These are phyloP conservation scores for Leucogyrophana mollusca DNA, from an alignment of 768 basidiomycete species.

Conservation along the genomic window DNA sequence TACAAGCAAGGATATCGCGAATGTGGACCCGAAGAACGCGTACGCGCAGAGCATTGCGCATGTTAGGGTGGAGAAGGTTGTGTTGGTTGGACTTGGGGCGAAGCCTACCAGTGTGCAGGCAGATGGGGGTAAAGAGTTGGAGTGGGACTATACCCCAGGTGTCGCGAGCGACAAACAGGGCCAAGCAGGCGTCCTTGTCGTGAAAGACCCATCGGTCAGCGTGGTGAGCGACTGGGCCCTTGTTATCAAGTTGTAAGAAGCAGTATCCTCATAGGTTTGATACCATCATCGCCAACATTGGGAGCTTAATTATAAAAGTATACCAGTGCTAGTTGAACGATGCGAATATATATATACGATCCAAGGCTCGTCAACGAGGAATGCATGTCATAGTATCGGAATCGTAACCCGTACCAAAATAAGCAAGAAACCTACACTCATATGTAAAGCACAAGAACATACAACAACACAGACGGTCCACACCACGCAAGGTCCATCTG, in stretches of 20 bases:
- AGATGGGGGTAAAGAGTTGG: conserved; percentile 42
- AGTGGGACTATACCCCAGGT: conserved; percentile 70
- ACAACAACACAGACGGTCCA: not conserved
- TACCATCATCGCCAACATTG: not conserved
- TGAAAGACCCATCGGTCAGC: conserved; percentile 71
- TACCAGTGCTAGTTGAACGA: too few species aligned
- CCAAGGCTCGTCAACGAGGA: too few species aligned
- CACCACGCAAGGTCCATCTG: not conserved
- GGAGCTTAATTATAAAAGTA: not conserved
- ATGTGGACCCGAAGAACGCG: conserved; percentile 58
- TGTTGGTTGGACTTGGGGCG: conserved; percentile 67
- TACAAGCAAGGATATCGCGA: conserved; percentile 56
- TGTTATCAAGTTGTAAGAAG: conserved; percentile 23
- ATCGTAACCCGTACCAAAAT: not conserved
- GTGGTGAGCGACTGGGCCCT: conserved; percentile 69
- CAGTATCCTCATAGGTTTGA: not conserved
- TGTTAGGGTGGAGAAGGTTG: conserved; percentile 80
- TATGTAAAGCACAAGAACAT: not conserved
- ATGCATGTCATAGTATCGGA: not conserved
- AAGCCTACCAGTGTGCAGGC: conserved; percentile 59
- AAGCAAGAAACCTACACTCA: not conserved
- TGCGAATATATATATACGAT: not conserved
- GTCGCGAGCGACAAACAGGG: conserved; percentile 60
- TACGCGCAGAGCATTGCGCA: conserved; percentile 62
- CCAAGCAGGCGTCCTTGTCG: conserved; percentile 61